These are phyloP conservation scores for Neurospora sublineolata DNA, from an alignment of 495 filamentous ascomycete genomes.

Conservation along the genomic window DNA sequence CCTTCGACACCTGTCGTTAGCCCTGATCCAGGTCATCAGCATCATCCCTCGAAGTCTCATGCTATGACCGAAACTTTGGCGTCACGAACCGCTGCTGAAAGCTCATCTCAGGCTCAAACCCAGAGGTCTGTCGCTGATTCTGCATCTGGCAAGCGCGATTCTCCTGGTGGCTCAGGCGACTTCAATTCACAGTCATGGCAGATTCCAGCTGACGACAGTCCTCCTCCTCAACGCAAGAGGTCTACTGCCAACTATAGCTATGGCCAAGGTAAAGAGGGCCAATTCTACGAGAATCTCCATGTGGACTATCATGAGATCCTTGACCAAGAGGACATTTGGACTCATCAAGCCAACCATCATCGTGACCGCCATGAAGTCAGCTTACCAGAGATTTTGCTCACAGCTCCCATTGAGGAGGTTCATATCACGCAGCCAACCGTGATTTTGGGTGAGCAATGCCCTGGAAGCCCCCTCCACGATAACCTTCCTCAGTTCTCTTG, in stretches of 20 bases:
- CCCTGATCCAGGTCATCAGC: neutral
- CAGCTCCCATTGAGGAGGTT: neutral
- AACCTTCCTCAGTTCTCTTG: neutral
- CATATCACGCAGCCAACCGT: neutral
- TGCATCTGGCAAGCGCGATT: neutral
- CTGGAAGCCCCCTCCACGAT: neutral
- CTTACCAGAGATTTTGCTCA: neutral
- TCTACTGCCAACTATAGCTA: neutral
- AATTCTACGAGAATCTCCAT: neutral
- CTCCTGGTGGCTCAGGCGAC: neutral
- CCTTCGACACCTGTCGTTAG: neutral
- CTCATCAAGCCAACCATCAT: neutral
- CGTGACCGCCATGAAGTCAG: neutral
- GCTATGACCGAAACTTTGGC: neutral
- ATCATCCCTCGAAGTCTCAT: neutral
- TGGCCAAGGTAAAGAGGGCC: neutral
- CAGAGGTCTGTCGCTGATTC: neutral
- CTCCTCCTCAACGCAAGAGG: neutral
- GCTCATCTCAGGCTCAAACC: neutral
- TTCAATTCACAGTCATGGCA: neutral
- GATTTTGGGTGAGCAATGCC: neutral
- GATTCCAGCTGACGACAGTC: neutral
- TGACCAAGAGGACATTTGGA: neutral
- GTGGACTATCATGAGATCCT: neutral
- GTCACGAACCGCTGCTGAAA: neutral